Evolutionary conservation across 805 yeast species (phyloP).

Genomic region (Sporopachydermia quercuum): DNA sequence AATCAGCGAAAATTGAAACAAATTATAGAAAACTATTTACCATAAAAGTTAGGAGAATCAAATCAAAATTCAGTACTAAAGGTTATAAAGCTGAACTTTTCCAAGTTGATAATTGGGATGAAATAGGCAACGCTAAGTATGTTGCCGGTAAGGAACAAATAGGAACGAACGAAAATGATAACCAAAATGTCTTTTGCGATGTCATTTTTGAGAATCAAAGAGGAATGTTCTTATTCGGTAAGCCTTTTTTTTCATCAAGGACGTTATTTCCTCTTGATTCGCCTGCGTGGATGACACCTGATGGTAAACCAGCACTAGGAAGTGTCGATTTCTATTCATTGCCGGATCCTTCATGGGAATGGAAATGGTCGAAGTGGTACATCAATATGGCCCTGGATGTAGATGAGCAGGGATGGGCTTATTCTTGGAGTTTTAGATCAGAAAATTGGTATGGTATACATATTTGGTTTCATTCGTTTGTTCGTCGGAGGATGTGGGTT

Average conservation of each 20-base stretch:
- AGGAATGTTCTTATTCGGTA: slow-evolving; percentile 21
- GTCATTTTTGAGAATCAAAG: slow-evolving; percentile 26
- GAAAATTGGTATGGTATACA: slow-evolving; percentile 47
- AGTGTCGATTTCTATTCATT: slow-evolving; percentile 19
- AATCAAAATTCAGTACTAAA: no score
- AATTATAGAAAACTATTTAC: no score
- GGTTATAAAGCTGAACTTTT: no score
- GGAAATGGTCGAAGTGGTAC: slow-evolving; percentile 64
- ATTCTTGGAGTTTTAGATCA: slow-evolving; percentile 35
- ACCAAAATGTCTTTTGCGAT: slow-evolving; percentile 10
- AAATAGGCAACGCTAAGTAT: no score
- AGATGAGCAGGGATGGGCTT: slow-evolving; percentile 80
- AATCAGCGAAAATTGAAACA: no score
- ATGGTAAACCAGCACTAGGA: slow-evolving; percentile 18
- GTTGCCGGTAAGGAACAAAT: no score
- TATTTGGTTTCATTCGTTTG: slow-evolving; percentile 41
- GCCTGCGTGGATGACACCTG: slow-evolving; percentile 18
- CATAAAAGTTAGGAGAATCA: no score
- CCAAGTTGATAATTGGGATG: no score
- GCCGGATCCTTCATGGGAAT: slow-evolving; percentile 47
- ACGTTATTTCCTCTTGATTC: slow-evolving; percentile 23
- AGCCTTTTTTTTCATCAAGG: slow-evolving; percentile 19
- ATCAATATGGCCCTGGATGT: slow-evolving; percentile 54
- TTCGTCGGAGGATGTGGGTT: slow-evolving; percentile 55
- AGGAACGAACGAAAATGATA: no score